These are phyloP conservation scores for Hippophae tibetana DNA, from an alignment of 306 rosid genomes.

Conservation along the genomic window DNA sequence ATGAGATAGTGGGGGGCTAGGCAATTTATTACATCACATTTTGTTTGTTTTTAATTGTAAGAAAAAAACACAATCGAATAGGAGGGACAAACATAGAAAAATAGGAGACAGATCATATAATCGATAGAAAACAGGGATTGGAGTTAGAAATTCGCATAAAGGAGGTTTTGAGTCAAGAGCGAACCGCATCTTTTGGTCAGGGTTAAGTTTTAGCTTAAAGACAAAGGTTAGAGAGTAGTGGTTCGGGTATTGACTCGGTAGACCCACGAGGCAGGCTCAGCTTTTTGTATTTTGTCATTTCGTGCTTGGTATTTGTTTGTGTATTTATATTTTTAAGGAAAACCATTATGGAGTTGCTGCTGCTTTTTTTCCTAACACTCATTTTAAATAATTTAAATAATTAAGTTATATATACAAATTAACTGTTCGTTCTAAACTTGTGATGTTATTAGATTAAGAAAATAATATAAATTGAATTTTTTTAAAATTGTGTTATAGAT, in stretches of 20 bases:
- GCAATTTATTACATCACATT: not conserved
- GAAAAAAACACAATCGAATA: not conserved
- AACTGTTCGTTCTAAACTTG: too few species aligned
- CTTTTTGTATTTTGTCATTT: conserved; percentile 8
- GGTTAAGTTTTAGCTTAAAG: too few species aligned
- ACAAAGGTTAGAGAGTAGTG: conserved; percentile 19
- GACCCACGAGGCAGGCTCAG: conserved; percentile 25
- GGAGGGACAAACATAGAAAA: not conserved
- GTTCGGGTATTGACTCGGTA: conserved; percentile 91
- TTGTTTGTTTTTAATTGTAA: conserved; percentile 5
- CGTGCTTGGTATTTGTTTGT: too few species aligned
- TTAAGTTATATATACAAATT: too few species aligned
- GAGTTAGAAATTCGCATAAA: conserved; percentile 20
- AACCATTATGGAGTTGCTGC: too few species aligned
- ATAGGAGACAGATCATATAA: conserved; percentile 17
- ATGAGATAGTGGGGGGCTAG: conserved; percentile 3
- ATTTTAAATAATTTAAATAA: too few species aligned
- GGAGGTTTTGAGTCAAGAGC: conserved; percentile 85
- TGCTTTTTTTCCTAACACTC: too few species aligned
- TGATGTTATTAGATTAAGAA: too few species aligned
- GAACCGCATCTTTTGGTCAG: conserved; percentile 37
- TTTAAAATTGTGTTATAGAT: too few species aligned
- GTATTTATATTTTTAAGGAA: too few species aligned
- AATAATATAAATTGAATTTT: too few species aligned
- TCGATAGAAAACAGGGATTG: conserved; percentile 11